Conservation (phyloP, 768 basidiomycete species). For the Tremella mesenterica region DNA sequence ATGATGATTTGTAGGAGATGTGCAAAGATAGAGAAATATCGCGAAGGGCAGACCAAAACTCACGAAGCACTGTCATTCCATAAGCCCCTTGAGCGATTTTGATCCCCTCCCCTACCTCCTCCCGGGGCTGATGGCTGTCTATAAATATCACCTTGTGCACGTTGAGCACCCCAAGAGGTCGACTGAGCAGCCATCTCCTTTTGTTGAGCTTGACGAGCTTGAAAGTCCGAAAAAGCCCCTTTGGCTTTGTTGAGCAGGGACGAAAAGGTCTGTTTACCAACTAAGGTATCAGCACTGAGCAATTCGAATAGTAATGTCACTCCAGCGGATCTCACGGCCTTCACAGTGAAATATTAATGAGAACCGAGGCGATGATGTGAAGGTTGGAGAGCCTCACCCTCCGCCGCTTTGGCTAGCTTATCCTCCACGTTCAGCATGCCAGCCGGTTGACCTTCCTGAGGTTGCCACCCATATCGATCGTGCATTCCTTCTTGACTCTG, state of each 20-base stretch:
- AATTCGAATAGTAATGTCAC: too few species aligned
- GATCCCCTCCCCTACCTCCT: constrained; percentile 29
- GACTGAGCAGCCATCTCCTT: not conserved
- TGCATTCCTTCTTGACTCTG: not conserved
- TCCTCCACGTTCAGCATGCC: constrained; percentile 41
- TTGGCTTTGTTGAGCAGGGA: constrained; percentile 35
- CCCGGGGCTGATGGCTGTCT: constrained; percentile 11
- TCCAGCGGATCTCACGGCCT: too few species aligned
- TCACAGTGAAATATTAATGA: not conserved
- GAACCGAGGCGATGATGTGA: not conserved
- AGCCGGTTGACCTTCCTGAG: constrained; percentile 13
- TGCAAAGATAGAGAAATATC: too few species aligned
- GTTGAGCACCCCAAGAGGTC: constrained; percentile 4
- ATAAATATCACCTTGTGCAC: not conserved
- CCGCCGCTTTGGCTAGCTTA: constrained; percentile 36
- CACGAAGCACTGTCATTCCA: constrained; percentile 19
- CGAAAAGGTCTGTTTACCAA: constrained; percentile 41
- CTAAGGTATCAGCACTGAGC: constrained; percentile 12
- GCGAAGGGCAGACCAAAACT: not conserved
- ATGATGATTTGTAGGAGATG: too few species aligned
- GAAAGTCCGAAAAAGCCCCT: constrained; percentile 38
- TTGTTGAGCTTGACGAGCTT: constrained; percentile 20
- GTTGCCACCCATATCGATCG: constrained; percentile 1
- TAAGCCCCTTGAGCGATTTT: constrained; percentile 16
- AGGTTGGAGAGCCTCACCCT: constrained; percentile 27